Percentiles rank a stretch among this genome's conserved stretches.
These are phyloP conservation scores for Cutaneotrichosporon curvatum DNA, from an alignment of 1,284 basidiomycete genomes.

Conservation along the genomic window DNA sequence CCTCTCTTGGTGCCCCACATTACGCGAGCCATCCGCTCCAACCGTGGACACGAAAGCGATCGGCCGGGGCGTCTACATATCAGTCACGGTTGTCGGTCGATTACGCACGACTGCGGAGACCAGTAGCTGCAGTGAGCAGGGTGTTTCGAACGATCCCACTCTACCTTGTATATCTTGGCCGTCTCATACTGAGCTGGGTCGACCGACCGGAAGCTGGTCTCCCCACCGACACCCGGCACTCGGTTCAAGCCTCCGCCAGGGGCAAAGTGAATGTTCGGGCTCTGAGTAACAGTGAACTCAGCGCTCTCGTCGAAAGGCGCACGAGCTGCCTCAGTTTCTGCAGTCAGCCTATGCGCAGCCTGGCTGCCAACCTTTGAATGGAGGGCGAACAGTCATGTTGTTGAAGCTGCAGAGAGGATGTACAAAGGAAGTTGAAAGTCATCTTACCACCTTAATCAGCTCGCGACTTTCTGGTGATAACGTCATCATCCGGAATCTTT, in stretches of 20 bases:
- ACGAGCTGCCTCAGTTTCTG: conserved; percentile 6
- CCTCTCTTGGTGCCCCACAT: conserved; percentile 48
- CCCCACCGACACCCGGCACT: no score
- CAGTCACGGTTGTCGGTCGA: no score
- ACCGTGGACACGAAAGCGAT: conserved; percentile 66
- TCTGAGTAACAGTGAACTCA: conserved; percentile 36
- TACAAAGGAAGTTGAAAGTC: no score
- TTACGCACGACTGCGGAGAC: no score
- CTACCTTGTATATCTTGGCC: conserved; percentile 46
- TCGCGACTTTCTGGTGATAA: no score
- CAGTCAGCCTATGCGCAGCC: neutral
- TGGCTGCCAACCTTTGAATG: neutral
- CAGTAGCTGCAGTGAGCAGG: neutral
- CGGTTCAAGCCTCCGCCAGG: conserved; percentile 52
- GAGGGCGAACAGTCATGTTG: neutral
- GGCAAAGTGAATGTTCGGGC: conserved; percentile 54
- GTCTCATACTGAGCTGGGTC: conserved; percentile 51
- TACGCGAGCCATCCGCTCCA: conserved; percentile 53
- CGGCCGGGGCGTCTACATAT: conserved; percentile 53
- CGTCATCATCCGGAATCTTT: no score
- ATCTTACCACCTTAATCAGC: no score
- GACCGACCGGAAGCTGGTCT: conserved; percentile 40
- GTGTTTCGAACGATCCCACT: neutral
- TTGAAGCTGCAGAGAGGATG: neutral
- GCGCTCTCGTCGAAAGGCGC: neutral